Base-by-base conservation (phyloP, 2,329 filamentous ascomycete genomes). In the Neopestalotiopsis sp. region DNA sequence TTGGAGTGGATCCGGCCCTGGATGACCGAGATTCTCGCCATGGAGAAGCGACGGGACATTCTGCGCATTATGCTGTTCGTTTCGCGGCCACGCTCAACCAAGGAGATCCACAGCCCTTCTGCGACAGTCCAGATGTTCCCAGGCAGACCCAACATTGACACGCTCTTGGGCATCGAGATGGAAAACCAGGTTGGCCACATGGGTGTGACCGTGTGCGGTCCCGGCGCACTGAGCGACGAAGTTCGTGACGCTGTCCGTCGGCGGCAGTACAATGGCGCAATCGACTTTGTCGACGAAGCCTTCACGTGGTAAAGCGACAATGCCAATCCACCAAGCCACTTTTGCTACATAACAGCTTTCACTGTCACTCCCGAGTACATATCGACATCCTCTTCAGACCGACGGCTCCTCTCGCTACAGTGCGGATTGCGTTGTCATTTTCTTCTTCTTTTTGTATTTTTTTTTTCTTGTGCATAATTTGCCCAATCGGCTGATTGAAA, bases 91-190 rank as follows among this genome's bases (percentile, higher is more conserved):
- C 86, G 91, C 56, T 92, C 90, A 62, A 94, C 90, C 61, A 94
- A 94, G 84, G 92, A 94, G 80, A 94, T 94, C 67, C 91, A 94
- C 83, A 92, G 90, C 73, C 92, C 92, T 2, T 92, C 89, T 45
- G 87, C 90, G 1, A 94, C 91, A 20, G 92, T 95, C 13, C 92
- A 94, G 78, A 95, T 95, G 92, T 94, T 94, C 85, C 92, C 92
- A 4, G 92, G 92, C 17, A 86, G 92, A 73, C 92, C 92, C 20
- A 93, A 94, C 78, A 90, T 94, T 66, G 87, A 91, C 72, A 92
- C 91, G 1, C 84, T 95, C 17, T 83, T 95, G 70, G 87, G 90
- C 67, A 89, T 90, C 75, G 92, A 94, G 84, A 90, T 93, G 83
- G 90, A 92, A 81, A 87, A 89, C 75, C 91, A 93, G 75, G 83